Evolutionary conservation across 441 rosid species (phyloP).

Genomic region (Croton laevigatus): DNA sequence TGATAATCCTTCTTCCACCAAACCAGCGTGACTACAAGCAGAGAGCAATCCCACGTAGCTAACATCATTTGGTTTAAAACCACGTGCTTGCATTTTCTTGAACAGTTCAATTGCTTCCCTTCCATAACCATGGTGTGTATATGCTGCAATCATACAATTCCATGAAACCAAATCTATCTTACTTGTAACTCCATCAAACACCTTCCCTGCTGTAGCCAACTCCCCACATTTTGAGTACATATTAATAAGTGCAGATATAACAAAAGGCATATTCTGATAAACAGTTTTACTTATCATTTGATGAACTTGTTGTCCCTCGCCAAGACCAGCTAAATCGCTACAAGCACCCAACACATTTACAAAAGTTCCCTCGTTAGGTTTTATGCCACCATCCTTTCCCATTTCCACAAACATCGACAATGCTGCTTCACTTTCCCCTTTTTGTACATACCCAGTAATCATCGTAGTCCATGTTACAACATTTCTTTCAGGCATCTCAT

Average conservation of each 20-base stretch:
- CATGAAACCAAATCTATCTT: constrained; percentile 52
- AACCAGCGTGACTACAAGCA: constrained; percentile 60
- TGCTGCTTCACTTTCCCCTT: constrained; percentile 49
- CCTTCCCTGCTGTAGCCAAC: constrained; percentile 40
- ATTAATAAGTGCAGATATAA: constrained; percentile 53
- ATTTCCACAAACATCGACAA: constrained; percentile 43
- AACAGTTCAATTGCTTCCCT: constrained; percentile 48
- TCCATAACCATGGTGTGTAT: constrained; percentile 64
- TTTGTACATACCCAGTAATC: constrained; percentile 50
- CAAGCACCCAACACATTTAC: constrained; percentile 55
- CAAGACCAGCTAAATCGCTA: constrained; percentile 50
- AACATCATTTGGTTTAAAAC: constrained; percentile 46
- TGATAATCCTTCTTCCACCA: constrained; percentile 50
- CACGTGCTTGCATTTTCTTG: constrained; percentile 42
- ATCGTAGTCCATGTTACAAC: constrained; percentile 65
- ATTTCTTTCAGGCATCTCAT: constrained; percentile 47
- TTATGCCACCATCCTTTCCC: constrained; percentile 38
- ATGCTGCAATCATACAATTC: constrained; percentile 62
- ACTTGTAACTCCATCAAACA: constrained; percentile 39
- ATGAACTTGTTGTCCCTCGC: constrained; percentile 66
- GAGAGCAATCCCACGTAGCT: constrained; percentile 56
- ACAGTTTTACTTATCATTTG: constrained; percentile 49
- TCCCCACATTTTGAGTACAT: constrained; percentile 69
- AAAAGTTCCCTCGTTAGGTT: constrained; percentile 54
- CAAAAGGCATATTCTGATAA: constrained; percentile 34